A percentile compares a stretch with the other conserved stretches of the same genome.
phyloP scores from a whole-genome alignment of 2,329 filamentous ascomycete species.

The Arthrobotrys sphaeroides region DNA sequence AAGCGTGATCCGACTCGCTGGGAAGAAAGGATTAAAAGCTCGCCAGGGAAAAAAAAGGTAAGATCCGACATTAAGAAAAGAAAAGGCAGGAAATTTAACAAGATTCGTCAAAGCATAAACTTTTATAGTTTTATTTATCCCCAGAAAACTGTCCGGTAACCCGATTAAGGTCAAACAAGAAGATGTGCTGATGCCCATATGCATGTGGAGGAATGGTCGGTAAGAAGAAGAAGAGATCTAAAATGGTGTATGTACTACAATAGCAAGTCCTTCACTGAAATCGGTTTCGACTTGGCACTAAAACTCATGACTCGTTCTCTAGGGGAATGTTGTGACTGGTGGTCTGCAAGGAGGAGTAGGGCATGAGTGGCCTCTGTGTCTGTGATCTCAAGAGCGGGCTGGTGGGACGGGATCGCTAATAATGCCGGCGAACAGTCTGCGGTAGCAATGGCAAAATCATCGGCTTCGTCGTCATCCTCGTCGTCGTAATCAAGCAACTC shows the following conservation, averaged over 20 bases:
- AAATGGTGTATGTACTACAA: slow-evolving; percentile 29
- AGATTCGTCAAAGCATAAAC: slow-evolving; percentile 35
- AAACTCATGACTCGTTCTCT: slow-evolving; percentile 40
- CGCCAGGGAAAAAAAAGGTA: neutral
- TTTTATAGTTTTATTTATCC: slow-evolving; percentile 47
- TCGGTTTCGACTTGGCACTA: slow-evolving; percentile 41
- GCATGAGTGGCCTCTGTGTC: slow-evolving; percentile 58
- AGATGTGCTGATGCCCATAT: neutral
- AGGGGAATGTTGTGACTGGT: slow-evolving; percentile 36
- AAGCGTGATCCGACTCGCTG: neutral
- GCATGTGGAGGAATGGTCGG: neutral
- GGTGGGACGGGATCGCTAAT: slow-evolving; percentile 28
- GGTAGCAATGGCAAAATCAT: slow-evolving; percentile 22
- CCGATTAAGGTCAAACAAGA: neutral
- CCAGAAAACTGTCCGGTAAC: neutral
- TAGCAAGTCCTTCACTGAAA: slow-evolving; percentile 50
- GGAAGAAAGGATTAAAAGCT: neutral
- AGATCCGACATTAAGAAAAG: neutral
- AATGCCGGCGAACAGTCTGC: slow-evolving; percentile 38
- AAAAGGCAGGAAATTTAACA: slow-evolving; percentile 18
- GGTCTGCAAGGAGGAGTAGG: slow-evolving; percentile 56
- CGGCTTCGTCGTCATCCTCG: slow-evolving; percentile 42
- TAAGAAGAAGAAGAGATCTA: neutral
- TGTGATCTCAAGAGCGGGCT: slow-evolving; percentile 39
- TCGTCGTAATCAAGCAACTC: slow-evolving; percentile 42